phyloP scores from a whole-genome alignment of 2,329 filamentous ascomycete species.

The Sporothrix humicola region DNA sequence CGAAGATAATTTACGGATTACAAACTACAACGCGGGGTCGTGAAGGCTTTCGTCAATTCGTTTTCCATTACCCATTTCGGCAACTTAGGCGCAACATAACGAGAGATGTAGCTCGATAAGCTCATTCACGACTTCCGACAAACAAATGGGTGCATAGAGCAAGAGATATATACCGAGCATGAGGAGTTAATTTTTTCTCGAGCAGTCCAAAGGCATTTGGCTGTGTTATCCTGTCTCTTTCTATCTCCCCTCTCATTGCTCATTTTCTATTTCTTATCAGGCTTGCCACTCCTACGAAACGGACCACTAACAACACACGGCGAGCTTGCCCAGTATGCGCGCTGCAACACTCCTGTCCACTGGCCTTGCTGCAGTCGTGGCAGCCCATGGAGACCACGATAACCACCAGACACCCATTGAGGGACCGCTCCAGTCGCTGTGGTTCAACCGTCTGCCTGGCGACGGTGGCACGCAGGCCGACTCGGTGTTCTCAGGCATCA shows the following conservation, averaged over 20 bases:
- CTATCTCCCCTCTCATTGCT: background rate
- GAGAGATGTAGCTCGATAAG: no score
- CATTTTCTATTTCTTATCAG: background rate
- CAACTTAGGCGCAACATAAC: background rate
- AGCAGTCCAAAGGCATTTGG: no score
- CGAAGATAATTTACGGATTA: no score
- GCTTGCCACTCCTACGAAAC: no score
- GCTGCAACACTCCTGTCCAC: conserved; percentile 18
- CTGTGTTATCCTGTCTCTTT: no score
- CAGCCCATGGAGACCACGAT: conserved; percentile 65
- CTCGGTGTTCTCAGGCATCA: conserved; percentile 86
- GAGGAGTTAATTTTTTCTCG: no score
- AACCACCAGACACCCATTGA: conserved; percentile 61
- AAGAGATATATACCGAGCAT: no score
- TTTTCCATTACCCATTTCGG: background rate
- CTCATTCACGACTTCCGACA: no score
- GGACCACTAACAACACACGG: no score
- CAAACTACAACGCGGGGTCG: background rate
- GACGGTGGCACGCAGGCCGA: conserved; percentile 88
- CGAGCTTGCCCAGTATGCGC: background rate
- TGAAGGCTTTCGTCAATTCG: no score
- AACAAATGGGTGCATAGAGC: no score
- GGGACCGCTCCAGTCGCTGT: conserved; percentile 75
- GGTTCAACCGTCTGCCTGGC: conserved; percentile 83
- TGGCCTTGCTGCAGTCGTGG: conserved; percentile 52